Evolutionary conservation across 2,329 filamentous ascomycete genomes (phyloP).

Genomic region (Monosporascus sp.): DNA sequence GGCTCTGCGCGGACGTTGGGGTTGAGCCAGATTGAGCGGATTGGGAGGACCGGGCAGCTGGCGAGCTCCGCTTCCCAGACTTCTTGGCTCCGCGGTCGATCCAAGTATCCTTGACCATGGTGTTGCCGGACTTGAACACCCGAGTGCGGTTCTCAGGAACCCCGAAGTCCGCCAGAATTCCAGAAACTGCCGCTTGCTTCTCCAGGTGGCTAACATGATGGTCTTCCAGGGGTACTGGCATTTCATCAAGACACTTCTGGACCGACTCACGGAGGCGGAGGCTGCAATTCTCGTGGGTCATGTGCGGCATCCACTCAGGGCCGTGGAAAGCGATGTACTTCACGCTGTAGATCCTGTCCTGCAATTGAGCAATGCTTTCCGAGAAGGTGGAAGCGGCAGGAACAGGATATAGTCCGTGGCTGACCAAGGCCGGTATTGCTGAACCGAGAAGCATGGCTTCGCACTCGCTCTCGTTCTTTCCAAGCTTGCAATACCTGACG

Average conservation of each 20-base stretch:
- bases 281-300: conserved; percentile 15
- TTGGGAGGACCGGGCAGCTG: no score
- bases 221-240: conserved; percentile 9
- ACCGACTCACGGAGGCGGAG: conserved; percentile 13
- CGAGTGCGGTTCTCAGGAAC: background rate
- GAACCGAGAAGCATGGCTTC: conserved; percentile 23
- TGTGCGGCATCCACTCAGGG: conserved; percentile 15
- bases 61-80: no score
- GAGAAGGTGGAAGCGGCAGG: conserved; percentile 11
- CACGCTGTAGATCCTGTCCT: conserved; percentile 10
- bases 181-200: background rate
- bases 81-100: conserved; percentile 10
- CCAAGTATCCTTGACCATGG: background rate
- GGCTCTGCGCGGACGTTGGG: no score
- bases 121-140: background rate
- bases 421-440: conserved; percentile 8
- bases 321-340: conserved; percentile 15
- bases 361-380: conserved; percentile 14
- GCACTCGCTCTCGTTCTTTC: conserved; percentile 12
- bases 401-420: conserved; percentile 14
- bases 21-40: no score
- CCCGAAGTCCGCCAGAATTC: background rate
- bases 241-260: conserved; percentile 6
- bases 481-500: conserved; percentile 14
- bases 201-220: background rate